These are phyloP conservation scores for Penicillium sp. DNA, from an alignment of 2,329 filamentous ascomycete genomes.

Conservation along the genomic window DNA sequence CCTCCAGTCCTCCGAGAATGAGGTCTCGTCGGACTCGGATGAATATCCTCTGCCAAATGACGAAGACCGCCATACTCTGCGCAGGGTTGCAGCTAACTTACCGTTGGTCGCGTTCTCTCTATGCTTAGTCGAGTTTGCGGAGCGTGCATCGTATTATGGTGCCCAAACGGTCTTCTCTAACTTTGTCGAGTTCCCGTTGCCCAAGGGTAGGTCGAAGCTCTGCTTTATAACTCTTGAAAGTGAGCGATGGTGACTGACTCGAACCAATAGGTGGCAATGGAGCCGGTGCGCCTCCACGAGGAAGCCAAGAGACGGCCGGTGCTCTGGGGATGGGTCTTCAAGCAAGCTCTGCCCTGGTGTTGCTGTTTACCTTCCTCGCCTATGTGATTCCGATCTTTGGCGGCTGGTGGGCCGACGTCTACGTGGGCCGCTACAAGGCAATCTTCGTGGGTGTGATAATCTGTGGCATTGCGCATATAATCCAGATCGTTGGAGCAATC, in stretches of 20 bases:
- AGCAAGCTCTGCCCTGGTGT: slow-evolving; percentile 51
- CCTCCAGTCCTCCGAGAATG: no score
- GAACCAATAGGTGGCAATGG: slow-evolving; percentile 18
- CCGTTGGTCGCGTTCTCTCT: slow-evolving; percentile 56
- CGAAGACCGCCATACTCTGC: slow-evolving; percentile 48
- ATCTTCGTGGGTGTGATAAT: slow-evolving; percentile 43
- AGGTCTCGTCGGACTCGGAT: no score
- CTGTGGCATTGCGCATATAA: slow-evolving; percentile 37
- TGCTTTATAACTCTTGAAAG: no score
- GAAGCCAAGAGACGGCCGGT: slow-evolving; percentile 50
- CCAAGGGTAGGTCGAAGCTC: slow-evolving; percentile 44
- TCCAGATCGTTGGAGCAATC: slow-evolving; percentile 37
- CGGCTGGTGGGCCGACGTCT: slow-evolving; percentile 29
- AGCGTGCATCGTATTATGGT: slow-evolving; percentile 61
- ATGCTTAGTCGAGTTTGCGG: slow-evolving; percentile 59
- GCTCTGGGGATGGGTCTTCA: slow-evolving; percentile 58
- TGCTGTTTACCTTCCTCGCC: slow-evolving; percentile 53
- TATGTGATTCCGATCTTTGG: slow-evolving; percentile 56
- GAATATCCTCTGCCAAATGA: slow-evolving; percentile 45
- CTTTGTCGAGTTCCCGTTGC: slow-evolving; percentile 61
- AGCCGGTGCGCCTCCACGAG: slow-evolving; percentile 30
- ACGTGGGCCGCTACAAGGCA: slow-evolving; percentile 31
- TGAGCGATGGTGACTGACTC: not conserved
- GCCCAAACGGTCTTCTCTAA: slow-evolving; percentile 57
- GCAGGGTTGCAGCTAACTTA: slow-evolving; percentile 52